A percentile compares a stretch with the other conserved stretches of the same genome.
Conservation (phyloP, 768 basidiomycete species). For the Sarcodon sp. region DNA sequence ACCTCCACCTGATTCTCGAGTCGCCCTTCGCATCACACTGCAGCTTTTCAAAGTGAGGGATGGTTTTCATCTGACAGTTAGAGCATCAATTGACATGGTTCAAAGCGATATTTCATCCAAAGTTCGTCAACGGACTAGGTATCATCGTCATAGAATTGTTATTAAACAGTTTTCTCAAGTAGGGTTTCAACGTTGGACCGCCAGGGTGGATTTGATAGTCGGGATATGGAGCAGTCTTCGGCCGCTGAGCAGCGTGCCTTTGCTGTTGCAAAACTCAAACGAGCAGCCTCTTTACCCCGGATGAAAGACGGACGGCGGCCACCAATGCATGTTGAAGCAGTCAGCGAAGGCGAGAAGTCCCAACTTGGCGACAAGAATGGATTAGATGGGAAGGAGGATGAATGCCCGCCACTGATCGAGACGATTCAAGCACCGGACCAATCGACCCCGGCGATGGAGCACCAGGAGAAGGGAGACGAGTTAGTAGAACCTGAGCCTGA, state of each 20-base stretch:
- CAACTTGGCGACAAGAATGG: conserved; percentile 22
- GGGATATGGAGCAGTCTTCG: conserved; percentile 24
- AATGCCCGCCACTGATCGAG: neutral
- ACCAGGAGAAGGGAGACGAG: conserved; percentile 2
- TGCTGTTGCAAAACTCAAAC: conserved; percentile 82
- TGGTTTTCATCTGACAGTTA: no score
- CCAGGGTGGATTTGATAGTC: no score
- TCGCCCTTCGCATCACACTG: no score
- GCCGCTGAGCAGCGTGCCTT: conserved; percentile 74
- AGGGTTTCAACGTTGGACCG: no score
- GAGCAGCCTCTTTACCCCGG: conserved; percentile 83
- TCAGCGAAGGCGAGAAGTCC: conserved; percentile 70
- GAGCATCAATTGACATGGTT: no score
- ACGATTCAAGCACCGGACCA: neutral
- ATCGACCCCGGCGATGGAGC: conserved; percentile 1
- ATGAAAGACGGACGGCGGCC: conserved; percentile 87
- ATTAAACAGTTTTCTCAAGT: no score
- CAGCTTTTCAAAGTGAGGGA: no score
- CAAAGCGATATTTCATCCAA: no score
- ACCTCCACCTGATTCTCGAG: no score
- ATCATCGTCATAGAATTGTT: no score
- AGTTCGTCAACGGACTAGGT: no score
- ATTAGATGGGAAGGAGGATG: conserved; percentile 5
- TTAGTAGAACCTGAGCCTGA: conserved; percentile 1
- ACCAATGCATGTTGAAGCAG: conserved; percentile 72